A percentile compares a stretch with the other conserved stretches of the same genome.
Conservation (phyloP, 208 protist genomes). For the Jaenimonas drosophilae region DNA sequence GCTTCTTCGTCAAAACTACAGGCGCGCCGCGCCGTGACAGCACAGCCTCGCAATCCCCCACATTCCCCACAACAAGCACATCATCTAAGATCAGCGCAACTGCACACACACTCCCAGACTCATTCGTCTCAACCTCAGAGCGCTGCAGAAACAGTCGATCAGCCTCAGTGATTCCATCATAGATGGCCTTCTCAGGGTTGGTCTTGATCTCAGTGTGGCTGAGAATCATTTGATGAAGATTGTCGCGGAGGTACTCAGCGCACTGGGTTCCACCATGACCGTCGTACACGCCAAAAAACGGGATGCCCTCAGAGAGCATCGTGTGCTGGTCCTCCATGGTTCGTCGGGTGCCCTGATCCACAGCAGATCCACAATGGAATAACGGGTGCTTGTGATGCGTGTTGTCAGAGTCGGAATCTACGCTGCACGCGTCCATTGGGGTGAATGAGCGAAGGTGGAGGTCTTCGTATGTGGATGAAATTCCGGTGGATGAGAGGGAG, state of each 20-base stretch:
- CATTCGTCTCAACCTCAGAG: slow-evolving; percentile 20
- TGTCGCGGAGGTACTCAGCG: slow-evolving; percentile 24
- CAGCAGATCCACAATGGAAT: too few relatives aligned
- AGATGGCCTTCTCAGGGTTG: slow-evolving; percentile 17
- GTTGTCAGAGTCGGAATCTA: too few relatives aligned
- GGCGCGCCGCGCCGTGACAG: slow-evolving; percentile 17
- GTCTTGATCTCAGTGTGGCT: slow-evolving; percentile 14
- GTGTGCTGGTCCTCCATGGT: slow-evolving; percentile 40
- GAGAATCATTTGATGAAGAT: slow-evolving; percentile 22
- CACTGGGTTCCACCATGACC: slow-evolving; percentile 31
- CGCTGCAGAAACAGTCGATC: slow-evolving; percentile 18
- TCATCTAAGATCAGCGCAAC: slow-evolving; percentile 28
- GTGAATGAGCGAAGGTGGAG: too few relatives aligned
- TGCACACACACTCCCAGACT: slow-evolving; percentile 22
- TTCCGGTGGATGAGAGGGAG: too few relatives aligned
- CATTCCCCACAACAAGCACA: slow-evolving; percentile 28
- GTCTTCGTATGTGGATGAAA: too few relatives aligned
- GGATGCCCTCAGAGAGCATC: slow-evolving; percentile 16
- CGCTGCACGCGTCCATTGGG: too few relatives aligned
- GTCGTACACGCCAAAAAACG: slow-evolving; percentile 38
- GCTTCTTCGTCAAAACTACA: slow-evolving; percentile 19
- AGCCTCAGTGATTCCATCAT: slow-evolving; percentile 55
- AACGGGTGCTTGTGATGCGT: too few relatives aligned
- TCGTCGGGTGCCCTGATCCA: slow-evolving; percentile 21
- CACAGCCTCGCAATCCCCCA: slow-evolving; percentile 36